These are phyloP conservation scores for Shiraia bambusicola DNA, from an alignment of 2,329 filamentous ascomycete genomes.

Conservation along the genomic window DNA sequence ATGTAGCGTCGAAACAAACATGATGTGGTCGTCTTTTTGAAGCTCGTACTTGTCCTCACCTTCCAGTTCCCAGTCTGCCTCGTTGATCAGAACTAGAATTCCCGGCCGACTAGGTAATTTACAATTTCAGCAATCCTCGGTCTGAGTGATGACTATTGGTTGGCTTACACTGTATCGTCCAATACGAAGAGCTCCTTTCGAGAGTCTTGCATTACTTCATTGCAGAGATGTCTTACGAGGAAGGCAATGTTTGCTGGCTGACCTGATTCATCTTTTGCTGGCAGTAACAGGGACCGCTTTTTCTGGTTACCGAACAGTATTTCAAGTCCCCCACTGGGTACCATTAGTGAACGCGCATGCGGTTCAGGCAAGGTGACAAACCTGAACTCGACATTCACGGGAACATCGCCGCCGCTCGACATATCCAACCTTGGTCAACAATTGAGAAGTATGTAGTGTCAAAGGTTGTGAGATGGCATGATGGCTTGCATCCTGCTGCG, in stretches of 20 bases:
- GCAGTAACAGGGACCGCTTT: constrained; percentile 69
- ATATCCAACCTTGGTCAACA: constrained; percentile 19
- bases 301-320: constrained; percentile 86
- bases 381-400: constrained; percentile 75
- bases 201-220: constrained; percentile 78
- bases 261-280: constrained; percentile 61
- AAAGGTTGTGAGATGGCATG: background rate
- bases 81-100: constrained; percentile 94
- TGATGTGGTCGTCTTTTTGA: constrained; percentile 77
- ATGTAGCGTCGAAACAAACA: constrained; percentile 96
- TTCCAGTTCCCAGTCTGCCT: constrained; percentile 97
- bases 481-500: constrained; percentile 9
- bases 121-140: background rate
- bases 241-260: constrained; percentile 68
- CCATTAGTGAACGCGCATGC: constrained; percentile 7
- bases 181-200: constrained; percentile 88
- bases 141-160: too few relatives aligned
- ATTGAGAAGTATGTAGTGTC: background rate
- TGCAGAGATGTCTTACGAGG: constrained; percentile 77
- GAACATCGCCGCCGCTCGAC: constrained; percentile 44
- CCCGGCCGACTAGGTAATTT: constrained; percentile 72
- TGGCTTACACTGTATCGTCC: constrained; percentile 77
- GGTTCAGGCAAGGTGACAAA: constrained; percentile 41
- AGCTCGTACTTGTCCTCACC: constrained; percentile 90
- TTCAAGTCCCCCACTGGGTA: constrained; percentile 76